A percentile compares a stretch with the other conserved stretches of the same genome.
These are phyloP conservation scores for Magnaporthales sp. DNA, from an alignment of 2,329 filamentous ascomycete genomes.

Conservation along the genomic window DNA sequence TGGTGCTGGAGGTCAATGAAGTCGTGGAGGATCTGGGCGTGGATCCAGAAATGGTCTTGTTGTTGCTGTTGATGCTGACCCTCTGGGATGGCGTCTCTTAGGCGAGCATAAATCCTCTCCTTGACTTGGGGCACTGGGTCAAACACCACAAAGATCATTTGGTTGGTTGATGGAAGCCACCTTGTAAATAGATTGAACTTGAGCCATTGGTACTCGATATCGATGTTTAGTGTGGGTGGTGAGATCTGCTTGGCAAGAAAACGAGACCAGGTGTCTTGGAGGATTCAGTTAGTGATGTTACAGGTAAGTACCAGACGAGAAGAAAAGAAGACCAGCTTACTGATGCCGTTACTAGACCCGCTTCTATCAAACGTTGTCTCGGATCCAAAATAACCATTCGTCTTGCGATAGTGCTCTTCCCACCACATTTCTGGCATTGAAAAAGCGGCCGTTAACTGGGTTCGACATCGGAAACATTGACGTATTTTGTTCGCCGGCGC, in stretches of 20 bases:
- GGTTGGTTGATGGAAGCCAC: background rate
- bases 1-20: conserved; percentile 22
- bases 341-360: background rate
- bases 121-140: background rate
- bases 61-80: background rate
- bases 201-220: background rate
- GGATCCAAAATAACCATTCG: conserved; percentile 31
- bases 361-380: conserved; percentile 12
- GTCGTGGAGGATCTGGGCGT: conserved; percentile 20
- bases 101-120: background rate
- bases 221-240: background rate
- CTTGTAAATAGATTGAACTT: background rate
- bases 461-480: background rate
- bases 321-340: background rate
- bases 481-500: background rate
- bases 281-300: background rate
- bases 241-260: background rate
- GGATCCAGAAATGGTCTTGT: conserved; percentile 27
- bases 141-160: background rate
- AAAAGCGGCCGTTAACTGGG: conserved; percentile 15
- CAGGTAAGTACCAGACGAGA: background rate
- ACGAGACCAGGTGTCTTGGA: background rate
- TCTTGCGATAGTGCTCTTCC: conserved; percentile 21
- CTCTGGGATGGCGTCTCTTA: background rate
- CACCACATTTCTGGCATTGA: conserved; percentile 25